Percentiles rank a stretch among this genome's conserved stretches.
These are phyloP conservation scores for Sugiyamaella marilandica DNA, from an alignment of 805 yeast genomes.

Conservation along the genomic window DNA sequence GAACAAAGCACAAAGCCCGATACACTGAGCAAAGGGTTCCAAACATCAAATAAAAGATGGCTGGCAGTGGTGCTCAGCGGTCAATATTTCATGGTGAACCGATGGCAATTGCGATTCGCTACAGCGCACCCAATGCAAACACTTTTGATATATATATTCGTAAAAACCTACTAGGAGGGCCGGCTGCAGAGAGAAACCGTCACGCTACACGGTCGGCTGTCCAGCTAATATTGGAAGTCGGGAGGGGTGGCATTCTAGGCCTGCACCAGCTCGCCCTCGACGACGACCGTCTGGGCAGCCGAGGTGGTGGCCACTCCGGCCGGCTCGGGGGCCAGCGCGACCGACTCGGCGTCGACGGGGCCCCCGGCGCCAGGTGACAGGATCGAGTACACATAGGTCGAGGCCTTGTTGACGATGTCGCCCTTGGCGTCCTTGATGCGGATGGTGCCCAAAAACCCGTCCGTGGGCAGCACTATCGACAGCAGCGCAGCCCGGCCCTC, in stretches of 20 bases:
- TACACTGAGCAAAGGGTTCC: no score
- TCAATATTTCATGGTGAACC: no score
- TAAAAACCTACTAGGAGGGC: no score
- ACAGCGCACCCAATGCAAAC: no score
- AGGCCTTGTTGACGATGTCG: background rate
- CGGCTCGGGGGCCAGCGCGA: background rate
- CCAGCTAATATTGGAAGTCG: no score
- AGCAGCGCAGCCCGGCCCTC: conserved; percentile 1
- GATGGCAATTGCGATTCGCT: no score
- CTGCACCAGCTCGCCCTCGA: background rate
- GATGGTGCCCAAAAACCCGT: background rate
- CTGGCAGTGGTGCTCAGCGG: no score
- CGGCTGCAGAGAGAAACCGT: no score
- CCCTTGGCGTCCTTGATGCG: background rate
- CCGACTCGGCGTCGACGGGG: background rate
- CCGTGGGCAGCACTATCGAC: background rate
- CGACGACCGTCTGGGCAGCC: background rate
- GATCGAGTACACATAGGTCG: background rate
- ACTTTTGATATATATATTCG: no score
- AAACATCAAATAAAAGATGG: no score
- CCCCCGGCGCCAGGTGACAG: background rate
- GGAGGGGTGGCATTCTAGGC: background rate
- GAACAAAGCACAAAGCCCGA: no score
- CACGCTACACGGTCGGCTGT: no score
- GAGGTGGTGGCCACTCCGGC: background rate